These are phyloP conservation scores for Lotus japonicus DNA, from an alignment of 306 rosid genomes.

Conservation along the genomic window DNA sequence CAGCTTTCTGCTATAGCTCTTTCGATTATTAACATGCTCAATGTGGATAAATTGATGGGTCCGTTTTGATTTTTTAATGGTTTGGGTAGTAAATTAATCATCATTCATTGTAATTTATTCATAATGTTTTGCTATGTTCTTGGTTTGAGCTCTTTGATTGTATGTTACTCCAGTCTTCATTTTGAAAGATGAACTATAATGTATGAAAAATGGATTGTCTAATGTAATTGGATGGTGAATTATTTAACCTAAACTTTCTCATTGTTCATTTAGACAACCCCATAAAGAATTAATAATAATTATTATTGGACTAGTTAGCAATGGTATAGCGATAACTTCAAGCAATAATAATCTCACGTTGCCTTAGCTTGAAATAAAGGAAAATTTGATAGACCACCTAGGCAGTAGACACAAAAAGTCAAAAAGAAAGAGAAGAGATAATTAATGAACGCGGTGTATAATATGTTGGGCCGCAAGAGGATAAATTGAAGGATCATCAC, in stretches of 20 bases:
- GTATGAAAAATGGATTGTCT: too few species aligned
- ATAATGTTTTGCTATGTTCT: not conserved
- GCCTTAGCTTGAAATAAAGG: not conserved
- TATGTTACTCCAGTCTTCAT: not conserved
- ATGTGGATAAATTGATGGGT: not conserved
- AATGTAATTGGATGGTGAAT: too few species aligned
- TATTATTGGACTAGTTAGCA: not conserved
- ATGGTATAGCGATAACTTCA: not conserved
- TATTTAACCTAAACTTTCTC: too few species aligned
- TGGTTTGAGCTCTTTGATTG: not conserved
- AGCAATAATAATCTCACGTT: not conserved
- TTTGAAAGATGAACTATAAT: not conserved
- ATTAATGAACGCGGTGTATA: too few species aligned
- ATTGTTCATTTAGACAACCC: too few species aligned
- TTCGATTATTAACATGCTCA: slow-evolving; percentile 45
- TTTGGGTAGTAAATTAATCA: not conserved
- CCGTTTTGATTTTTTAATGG: slow-evolving; percentile 1
- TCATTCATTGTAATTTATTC: not conserved
- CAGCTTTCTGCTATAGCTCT: slow-evolving; percentile 62
- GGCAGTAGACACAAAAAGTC: too few species aligned
- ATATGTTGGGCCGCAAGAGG: too few species aligned
- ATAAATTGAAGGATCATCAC: too few species aligned
- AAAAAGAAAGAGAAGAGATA: too few species aligned
- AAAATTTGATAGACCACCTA: too few species aligned
- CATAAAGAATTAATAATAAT: not conserved